phyloP scores from a whole-genome alignment of 306 rosid species.

The Elaeagnus macrophylla region DNA sequence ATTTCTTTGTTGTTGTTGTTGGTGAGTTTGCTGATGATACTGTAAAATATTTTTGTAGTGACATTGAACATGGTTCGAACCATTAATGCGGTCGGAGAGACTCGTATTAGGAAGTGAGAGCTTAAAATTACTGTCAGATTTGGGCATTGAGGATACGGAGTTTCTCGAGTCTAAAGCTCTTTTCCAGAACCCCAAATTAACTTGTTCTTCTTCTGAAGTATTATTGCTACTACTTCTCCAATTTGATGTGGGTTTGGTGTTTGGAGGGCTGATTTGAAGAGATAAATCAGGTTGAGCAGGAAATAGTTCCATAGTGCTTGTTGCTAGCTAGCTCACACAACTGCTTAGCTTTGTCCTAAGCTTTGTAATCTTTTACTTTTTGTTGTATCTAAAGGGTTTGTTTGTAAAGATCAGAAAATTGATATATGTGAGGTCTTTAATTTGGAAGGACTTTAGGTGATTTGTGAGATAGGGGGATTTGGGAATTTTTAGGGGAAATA shows the following conservation, averaged over 20 bases:
- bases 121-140: constrained; percentile 25
- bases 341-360: too few relatives aligned
- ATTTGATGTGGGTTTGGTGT: constrained; percentile 34
- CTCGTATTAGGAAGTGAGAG: constrained; percentile 56
- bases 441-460: too few relatives aligned
- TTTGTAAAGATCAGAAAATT: too few relatives aligned
- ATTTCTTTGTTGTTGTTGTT: too few relatives aligned
- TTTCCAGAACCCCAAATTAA: constrained; percentile 68
- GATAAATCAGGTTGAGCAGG: constrained; percentile 82
- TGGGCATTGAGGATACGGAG: constrained; percentile 5
- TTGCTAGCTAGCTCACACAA: neutral
- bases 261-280: constrained; percentile 75
- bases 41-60: too few relatives aligned
- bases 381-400: neutral
- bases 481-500: neutral
- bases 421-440: neutral
- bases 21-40: too few relatives aligned
- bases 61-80: too few relatives aligned
- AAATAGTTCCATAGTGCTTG: constrained; percentile 45
- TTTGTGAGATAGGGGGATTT: too few relatives aligned
- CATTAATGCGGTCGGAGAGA: neutral
- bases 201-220: constrained; percentile 11
- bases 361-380: too few relatives aligned
- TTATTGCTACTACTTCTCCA: constrained; percentile 1
- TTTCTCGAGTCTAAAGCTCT: constrained; percentile 44